Percentiles rank a stretch among this genome's conserved stretches.
phyloP scores from a whole-genome alignment of 1,284 basidiomycete species.

The Cutaneotrichosporon sp. region DNA sequence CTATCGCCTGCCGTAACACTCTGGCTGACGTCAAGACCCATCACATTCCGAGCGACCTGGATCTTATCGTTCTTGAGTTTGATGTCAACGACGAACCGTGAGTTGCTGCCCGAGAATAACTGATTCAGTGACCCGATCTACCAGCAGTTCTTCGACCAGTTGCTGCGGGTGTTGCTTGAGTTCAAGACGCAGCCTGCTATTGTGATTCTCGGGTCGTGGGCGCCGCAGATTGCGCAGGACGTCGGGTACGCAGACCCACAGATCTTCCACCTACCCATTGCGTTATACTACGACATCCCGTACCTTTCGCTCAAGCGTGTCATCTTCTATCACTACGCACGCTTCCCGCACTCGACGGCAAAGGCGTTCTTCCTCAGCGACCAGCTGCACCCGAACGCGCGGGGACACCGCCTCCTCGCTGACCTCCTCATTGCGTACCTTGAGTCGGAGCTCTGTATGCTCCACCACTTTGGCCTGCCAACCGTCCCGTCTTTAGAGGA shows the following conservation, averaged over 20 bases:
- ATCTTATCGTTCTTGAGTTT: slow-evolving; percentile 52
- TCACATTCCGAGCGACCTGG: slow-evolving; percentile 48
- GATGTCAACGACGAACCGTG: slow-evolving; percentile 53
- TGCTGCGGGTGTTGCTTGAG: slow-evolving; percentile 50
- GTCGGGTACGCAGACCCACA: slow-evolving; percentile 52
- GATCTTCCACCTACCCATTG: slow-evolving; percentile 49
- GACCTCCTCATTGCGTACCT: slow-evolving; percentile 51
- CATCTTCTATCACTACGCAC: slow-evolving; percentile 49
- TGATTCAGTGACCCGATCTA: slow-evolving; percentile 37
- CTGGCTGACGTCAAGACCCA: slow-evolving; percentile 37
- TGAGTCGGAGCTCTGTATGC: slow-evolving; percentile 51
- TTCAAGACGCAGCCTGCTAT: slow-evolving; percentile 49
- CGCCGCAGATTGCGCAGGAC: slow-evolving; percentile 48
- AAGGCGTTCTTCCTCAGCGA: slow-evolving; percentile 47
- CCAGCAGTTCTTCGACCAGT: slow-evolving; percentile 51
- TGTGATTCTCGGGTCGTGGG: slow-evolving; percentile 51
- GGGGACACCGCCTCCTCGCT: slow-evolving; percentile 50
- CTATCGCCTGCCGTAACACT: not conserved
- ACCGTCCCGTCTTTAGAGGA: slow-evolving; percentile 25
- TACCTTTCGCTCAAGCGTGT: slow-evolving; percentile 51
- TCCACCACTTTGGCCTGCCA: slow-evolving; percentile 43
- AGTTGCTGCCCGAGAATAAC: slow-evolving; percentile 14
- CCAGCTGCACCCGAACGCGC: slow-evolving; percentile 49
- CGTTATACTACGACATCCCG: slow-evolving; percentile 52
- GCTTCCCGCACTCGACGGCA: slow-evolving; percentile 44